Percentiles rank a stretch among this genome's conserved stretches.
Conservation (phyloP, 1,284 basidiomycete genomes). For the Cutaneotrichosporon mucoides region DNA sequence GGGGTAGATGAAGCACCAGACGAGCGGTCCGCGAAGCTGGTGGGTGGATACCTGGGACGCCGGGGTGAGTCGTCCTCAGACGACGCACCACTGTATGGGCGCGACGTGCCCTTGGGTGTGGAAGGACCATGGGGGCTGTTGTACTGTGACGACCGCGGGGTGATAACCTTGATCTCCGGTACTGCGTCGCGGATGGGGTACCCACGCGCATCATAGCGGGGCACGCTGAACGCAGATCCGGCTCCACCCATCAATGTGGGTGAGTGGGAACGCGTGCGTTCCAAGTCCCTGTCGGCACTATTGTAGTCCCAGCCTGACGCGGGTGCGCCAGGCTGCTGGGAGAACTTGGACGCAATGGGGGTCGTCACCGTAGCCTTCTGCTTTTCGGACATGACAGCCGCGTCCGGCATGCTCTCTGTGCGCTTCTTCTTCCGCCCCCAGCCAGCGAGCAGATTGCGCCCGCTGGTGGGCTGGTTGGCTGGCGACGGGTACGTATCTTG, state of each 20-base stretch:
- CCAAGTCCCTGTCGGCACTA: not conserved
- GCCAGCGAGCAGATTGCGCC: not conserved
- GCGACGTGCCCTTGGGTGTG: not conserved
- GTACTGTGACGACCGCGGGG: not conserved
- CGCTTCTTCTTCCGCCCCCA: not conserved
- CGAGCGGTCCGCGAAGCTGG: not conserved
- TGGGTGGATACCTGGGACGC: not conserved
- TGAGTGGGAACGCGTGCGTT: not conserved
- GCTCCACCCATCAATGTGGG: not conserved
- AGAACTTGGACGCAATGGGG: not conserved
- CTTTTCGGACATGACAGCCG: not conserved
- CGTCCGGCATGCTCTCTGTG: not conserved
- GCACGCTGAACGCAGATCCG: slow-evolving; percentile 1
- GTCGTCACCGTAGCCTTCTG: not conserved
- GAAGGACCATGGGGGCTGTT: not conserved
- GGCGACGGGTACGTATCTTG: slow-evolving; percentile 1
- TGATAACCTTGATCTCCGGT: slow-evolving; percentile 3
- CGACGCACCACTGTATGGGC: not conserved
- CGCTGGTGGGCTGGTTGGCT: not conserved
- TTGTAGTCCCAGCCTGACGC: too few species aligned
- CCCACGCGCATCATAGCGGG: slow-evolving; percentile 21
- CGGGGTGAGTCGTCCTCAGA: not conserved
- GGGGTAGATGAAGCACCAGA: not conserved
- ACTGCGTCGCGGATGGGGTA: slow-evolving; percentile 16
- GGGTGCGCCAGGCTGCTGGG: not conserved